Base-by-base conservation (phyloP, 257 asterid genomes). In the Solanum etuberosum region DNA sequence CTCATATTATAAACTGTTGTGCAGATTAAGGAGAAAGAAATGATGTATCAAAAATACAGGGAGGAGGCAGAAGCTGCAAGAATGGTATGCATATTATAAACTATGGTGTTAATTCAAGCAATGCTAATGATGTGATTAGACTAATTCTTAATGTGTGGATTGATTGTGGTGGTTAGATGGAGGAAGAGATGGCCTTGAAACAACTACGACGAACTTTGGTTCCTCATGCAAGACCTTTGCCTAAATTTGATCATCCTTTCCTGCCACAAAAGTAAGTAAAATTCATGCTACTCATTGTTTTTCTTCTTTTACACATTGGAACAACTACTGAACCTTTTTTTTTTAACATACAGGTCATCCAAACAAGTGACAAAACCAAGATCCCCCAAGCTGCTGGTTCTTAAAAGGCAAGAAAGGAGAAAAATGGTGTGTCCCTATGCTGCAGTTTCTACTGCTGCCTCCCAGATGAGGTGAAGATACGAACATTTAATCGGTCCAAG, bases 161-260 rank as follows among this genome's bases (percentile, higher is more conserved):
- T 3, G 9, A 38, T 67, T 65, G 43, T 71, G 82, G 20, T 71
- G 87, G 63, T 34, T 68, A 96, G 99, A 93, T 95, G 98, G 98
- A 97, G 90, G 99, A 97, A 85, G 99, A 97, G 90, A 95, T 93
- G 92, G 98, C 99, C 34, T 85, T 97, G 93, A 97, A 97, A 88
- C 98, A 95, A 89, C 46, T 95, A 77, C 83, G 99, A 80, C 91
- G 95, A 89, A 94, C 98, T 18, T 88, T 97, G 88, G 95, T 97
- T 54, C 98, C 97, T 42, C 99, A 95, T 88, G 97, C 98, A 73
- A 93, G 96, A 90, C 97, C 98, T 1, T 96, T 94, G 38, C 99
- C 99, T 5, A 93, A 92, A 7, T 97, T 94, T 59, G 87, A 91
- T 63, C 89, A 91, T 85, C 98, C 98, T 57, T 97, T 97, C 95